These are phyloP conservation scores for Selenicereus undatus DNA, from an alignment of 148 eudicot genomes.

Conservation along the genomic window DNA sequence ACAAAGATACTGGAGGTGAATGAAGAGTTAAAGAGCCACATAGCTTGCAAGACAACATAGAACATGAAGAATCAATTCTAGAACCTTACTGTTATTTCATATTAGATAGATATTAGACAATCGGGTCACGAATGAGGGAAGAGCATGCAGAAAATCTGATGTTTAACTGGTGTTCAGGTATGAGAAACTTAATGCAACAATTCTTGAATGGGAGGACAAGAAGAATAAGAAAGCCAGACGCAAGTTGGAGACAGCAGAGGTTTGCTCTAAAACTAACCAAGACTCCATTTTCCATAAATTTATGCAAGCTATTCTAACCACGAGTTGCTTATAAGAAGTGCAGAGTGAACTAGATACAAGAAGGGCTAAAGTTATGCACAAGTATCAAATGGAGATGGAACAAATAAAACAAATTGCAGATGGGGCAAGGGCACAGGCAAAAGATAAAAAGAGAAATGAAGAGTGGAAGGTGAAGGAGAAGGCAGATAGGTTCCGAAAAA, in stretches of 20 bases:
- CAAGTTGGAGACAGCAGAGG: conserved; percentile 53
- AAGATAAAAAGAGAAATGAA: conserved; percentile 54
- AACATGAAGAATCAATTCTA: neutral
- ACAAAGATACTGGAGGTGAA: neutral
- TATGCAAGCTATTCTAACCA: conserved; percentile 22
- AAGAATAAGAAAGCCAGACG: conserved; percentile 66
- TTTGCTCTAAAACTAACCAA: conserved; percentile 23
- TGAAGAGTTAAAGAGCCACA: neutral
- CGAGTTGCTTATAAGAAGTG: conserved; percentile 22
- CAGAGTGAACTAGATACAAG: conserved; percentile 54
- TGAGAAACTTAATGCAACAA: conserved; percentile 50
- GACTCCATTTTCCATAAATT: conserved; percentile 18
- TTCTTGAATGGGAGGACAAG: conserved; percentile 73
- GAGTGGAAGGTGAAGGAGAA: conserved; percentile 73
- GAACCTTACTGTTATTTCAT: neutral
- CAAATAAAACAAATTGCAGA: conserved; percentile 55
- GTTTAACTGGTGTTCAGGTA: conserved; percentile 43
- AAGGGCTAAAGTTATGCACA: conserved; percentile 46
- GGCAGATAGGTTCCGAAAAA: conserved; percentile 63
- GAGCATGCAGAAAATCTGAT: neutral
- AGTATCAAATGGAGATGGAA: conserved; percentile 46
- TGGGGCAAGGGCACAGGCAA: conserved; percentile 79
- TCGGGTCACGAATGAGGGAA: neutral
- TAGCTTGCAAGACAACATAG: neutral
- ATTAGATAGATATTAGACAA: neutral